Evolutionary conservation across 192 early-diverging fungal species (phyloP), one percentile per base, ranked within the genome.

Genomic region (Coemansia sp.): DNA sequence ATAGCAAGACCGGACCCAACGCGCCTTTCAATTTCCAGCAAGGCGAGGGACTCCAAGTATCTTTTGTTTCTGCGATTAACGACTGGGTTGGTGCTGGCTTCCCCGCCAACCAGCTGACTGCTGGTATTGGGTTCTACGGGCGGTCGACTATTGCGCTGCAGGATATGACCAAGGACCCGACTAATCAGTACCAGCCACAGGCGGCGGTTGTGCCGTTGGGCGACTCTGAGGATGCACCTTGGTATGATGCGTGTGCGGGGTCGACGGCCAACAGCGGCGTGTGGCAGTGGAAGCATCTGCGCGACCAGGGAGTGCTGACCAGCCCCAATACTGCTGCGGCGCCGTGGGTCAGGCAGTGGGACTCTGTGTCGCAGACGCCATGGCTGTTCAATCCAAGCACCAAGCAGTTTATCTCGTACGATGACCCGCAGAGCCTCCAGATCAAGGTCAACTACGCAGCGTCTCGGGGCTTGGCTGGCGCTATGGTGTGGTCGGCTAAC

Each of bases 401-500:
- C 20, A 88, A 82, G 40, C 68, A 76, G 44, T 90, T 88, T 64
- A 89, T 93, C 68, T 89, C 88, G 8, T 93, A 93, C 55, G 90
- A 92, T 61, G 90, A 93, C 55, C 80, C 86, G 11, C 47, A 80
- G 36, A 89, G 89, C 22, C 57, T 93, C 38, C 71, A 71, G 52
- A 69, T 86, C 60, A 92, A 92, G 79, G 86, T 87, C 2, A 70
- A 87, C 65, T 90, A 87, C 73, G 89, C 88, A 15, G 76, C 78
- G 20, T 74, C 80, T 6, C 66, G 79, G 27, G 86, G 81, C 4
- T 72, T 94, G 34, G 85, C 76, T 9, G 91, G 91, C 8, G 66
- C 85, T 34, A 91, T 92, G 90, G 67, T 91, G 33, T 92, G 91
- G 90, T 86, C 85, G 11, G 11, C 88, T 47, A 84, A 86, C 74